A percentile compares a stretch with the other conserved stretches of the same genome.
These are phyloP conservation scores for Boletus tomentosulus DNA, from an alignment of 768 basidiomycete species.

Conservation along the genomic window DNA sequence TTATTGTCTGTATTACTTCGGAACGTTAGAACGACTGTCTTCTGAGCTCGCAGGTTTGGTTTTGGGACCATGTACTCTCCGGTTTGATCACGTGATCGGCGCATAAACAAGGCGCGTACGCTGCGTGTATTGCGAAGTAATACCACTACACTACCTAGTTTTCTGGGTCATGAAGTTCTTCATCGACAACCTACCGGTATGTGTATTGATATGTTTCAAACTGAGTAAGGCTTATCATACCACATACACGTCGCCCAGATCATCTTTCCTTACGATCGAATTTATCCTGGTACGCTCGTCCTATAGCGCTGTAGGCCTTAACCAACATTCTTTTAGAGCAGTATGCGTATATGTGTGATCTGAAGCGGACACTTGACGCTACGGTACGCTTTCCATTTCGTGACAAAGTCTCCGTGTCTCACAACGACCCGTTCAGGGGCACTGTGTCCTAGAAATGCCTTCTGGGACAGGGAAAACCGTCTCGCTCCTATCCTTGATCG, in stretches of 20 bases:
- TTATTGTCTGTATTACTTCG: neutral
- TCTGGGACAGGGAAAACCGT: constrained; percentile 99
- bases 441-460: constrained; percentile 99
- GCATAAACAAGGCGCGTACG: neutral
- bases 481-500: constrained; percentile 89
- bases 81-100: constrained; percentile 14
- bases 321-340: constrained; percentile 58
- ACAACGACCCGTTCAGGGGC: constrained; percentile 58
- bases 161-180: constrained; percentile 64
- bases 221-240: neutral
- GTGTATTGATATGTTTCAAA: constrained; percentile 19
- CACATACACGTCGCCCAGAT: constrained; percentile 43
- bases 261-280: constrained; percentile 89
- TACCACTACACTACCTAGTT: neutral
- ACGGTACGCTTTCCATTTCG: constrained; percentile 48
- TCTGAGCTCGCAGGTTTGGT: neutral
- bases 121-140: too few relatives aligned
- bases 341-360: constrained; percentile 99
- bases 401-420: neutral
- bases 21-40: neutral
- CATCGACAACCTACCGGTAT: constrained; percentile 76
- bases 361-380: constrained; percentile 94
- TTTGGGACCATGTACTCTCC: neutral
- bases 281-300: constrained; percentile 77
- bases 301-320: neutral